Evolutionary conservation across 2,329 filamentous ascomycete species (phyloP).

Genomic region (Fusarium robinianum): DNA sequence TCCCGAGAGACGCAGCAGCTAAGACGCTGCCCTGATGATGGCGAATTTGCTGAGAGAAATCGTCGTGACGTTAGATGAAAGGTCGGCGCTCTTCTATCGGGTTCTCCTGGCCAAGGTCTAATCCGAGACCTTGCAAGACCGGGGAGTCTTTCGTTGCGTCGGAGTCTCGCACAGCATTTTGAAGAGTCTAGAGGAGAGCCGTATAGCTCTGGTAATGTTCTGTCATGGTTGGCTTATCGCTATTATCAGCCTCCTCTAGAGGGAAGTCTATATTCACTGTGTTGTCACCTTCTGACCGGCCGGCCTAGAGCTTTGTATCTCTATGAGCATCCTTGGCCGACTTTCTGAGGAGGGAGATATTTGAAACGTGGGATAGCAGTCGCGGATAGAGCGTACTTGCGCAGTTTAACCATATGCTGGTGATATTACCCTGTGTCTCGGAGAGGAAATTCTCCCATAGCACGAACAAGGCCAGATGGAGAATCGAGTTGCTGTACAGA

Average conservation of each 20-base stretch:
- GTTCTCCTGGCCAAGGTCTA: conserved; percentile 7
- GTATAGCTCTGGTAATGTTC: conserved; percentile 9
- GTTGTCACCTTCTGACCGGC: conserved; percentile 8
- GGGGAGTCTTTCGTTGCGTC: conserved; percentile 10
- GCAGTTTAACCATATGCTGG: conserved; percentile 4
- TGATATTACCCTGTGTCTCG: neutral
- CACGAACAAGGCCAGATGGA: conserved; percentile 15
- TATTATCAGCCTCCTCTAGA: conserved; percentile 5
- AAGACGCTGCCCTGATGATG: conserved; percentile 1
- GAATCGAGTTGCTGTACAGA: conserved; percentile 9
- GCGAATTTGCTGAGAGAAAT: conserved; percentile 15
- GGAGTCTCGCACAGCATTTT: conserved; percentile 11
- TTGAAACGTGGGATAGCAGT: conserved; percentile 3
- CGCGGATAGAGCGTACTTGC: conserved; percentile 3
- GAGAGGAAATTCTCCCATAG: conserved; percentile 13
- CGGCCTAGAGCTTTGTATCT: conserved; percentile 8
- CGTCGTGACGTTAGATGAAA: conserved; percentile 6
- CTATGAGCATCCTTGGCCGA: conserved; percentile 9
- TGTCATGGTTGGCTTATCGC: conserved; percentile 4
- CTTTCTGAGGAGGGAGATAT: conserved; percentile 16
- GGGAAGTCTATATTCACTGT: conserved; percentile 7
- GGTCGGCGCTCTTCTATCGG: neutral
- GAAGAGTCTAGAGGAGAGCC: conserved; percentile 11
- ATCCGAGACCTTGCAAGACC: conserved; percentile 7
- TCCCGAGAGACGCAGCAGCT: too few relatives aligned